Evolutionary conservation across 1,284 basidiomycete genomes (phyloP), one percentile per base, ranked within the genome.

Genomic region (Trichosporon sp.): DNA sequence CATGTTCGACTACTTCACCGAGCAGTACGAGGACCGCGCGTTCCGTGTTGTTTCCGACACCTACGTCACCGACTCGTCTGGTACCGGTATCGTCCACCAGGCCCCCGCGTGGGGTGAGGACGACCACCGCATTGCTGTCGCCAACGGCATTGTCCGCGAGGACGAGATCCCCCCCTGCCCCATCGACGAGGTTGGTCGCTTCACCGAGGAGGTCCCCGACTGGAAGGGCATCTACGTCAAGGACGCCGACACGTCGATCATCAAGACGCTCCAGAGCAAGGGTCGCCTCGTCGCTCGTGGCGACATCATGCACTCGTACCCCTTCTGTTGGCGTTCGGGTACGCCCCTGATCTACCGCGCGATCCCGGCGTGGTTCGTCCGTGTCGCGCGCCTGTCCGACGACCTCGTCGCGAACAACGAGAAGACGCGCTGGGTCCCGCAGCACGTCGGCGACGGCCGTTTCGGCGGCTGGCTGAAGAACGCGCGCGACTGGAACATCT

Each of bases 51-150:
- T 99, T 7, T 87, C 88, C 31, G 97, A 99, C 81, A 90, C 89
- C 0, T 99, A 99, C 80, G 96, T 99, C 65, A 98, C 94, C 1
- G 92, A 91, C 74, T 88, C 89, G 13, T 93, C 95, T 68, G 96
- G 97, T 84, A 99, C 97, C 44, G 96, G 96, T 81, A 96, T 99
- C 77, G 97, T 99, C 64, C 97, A 99, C 82, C 97, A 99, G 85
- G 95, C 97, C 1, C 97, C 97, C 1, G 95, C 92, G 0, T 99
- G 98, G 78, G 97, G 97, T 87, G 97, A 98, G 79, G 97, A 99
- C 77, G 97, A 99, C 88, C 93, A 98, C 84, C 92, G 96, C 70
- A 89, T 99, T 76, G 90, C 92, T 32, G 87, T 98, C 71, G 89
- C 89, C 2, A 87, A 97, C 79, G 92, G 91, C 29, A 88, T 98